A percentile compares a stretch with the other conserved stretches of the same genome.
Evolutionary conservation across 495 filamentous ascomycete species (phyloP).

Genomic region (Schizothecium vesticola): DNA sequence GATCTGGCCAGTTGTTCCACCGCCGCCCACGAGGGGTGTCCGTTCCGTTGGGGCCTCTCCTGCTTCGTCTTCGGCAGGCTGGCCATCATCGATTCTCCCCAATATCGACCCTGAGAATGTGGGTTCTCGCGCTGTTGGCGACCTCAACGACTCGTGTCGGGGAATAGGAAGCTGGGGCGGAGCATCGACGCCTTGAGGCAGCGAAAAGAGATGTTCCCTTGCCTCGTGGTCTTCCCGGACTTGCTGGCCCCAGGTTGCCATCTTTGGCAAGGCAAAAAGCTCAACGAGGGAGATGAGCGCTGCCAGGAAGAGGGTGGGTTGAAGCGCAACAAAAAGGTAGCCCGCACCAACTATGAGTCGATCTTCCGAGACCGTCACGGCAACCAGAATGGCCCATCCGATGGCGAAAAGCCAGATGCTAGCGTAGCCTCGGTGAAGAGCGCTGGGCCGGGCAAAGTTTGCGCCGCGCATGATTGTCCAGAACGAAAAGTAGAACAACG

Average conservation of each 20-base stretch:
- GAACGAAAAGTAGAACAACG: constrained; percentile 69
- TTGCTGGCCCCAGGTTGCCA: constrained; percentile 54
- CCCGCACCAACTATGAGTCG: constrained; percentile 64
- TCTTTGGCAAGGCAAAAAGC: constrained; percentile 70
- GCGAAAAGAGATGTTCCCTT: constrained; percentile 29
- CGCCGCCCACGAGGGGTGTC: constrained; percentile 64
- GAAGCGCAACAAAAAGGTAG: constrained; percentile 80
- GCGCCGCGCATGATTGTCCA: constrained; percentile 84
- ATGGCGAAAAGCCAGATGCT: constrained; percentile 77
- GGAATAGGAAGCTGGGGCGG: constrained; percentile 23
- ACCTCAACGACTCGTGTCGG: constrained; percentile 12
- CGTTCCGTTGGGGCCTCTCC: constrained; percentile 65
- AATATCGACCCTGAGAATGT: constrained; percentile 5
- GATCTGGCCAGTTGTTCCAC: constrained; percentile 36
- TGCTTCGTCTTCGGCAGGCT: constrained; percentile 42
- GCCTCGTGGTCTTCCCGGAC: constrained; percentile 45
- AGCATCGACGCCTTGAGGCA: constrained; percentile 25
- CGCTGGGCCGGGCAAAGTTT: constrained; percentile 77
- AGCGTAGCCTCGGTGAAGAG: constrained; percentile 74
- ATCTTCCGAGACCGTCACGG: constrained; percentile 67
- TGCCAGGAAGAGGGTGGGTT: constrained; percentile 67
- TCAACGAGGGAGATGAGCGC: constrained; percentile 70
- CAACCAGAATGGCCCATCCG: constrained; percentile 66
- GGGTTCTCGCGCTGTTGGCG: constrained; percentile 15
- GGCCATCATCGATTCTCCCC: constrained; percentile 9